Evolutionary conservation across 1,284 basidiomycete species (phyloP), one percentile per base, ranked within the genome.

Genomic region (Exsudoporus floridanus): DNA sequence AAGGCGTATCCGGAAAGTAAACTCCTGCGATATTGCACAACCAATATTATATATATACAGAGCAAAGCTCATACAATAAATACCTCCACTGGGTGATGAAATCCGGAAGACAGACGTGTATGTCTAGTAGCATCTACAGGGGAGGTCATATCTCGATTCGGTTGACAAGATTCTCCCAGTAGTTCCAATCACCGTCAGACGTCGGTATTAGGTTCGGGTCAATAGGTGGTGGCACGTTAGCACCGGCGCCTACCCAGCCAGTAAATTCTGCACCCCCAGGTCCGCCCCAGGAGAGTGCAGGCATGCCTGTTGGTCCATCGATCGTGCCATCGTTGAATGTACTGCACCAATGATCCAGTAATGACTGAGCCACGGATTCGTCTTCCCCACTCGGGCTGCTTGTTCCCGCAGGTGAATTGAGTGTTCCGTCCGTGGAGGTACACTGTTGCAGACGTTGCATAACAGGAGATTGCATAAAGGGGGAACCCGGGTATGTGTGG

Each of bases 271-370:
- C 73, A 50, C 78, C 74, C 14, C 80, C 79, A 5, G 79, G 76
- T 14, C 81, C 82, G 37, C 79, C 79, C 87, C 86, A 89, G 7
- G 83, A 78, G 54, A 84, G 73, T 13, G 74, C 75, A 37, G 78
- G 66, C 56, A 70, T 70, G 14, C 73, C 77, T 19, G 76, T 73
- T 16, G 77, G 69, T 30, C 78, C 75, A 61, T 88, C 86, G 14
- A 82, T 62, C 2, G 78, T 75, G 13, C 77, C 78, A 56, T 84
- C 85, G 63, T 80, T 87, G 58, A 90, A 81, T 18, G 84, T 82
- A 55, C 85, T 86, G 64, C 83, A 87, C 89, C 89, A 92, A 58
- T 90, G 84, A 64, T 92, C 88, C 45, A 92, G 73, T 51, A 92
- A 67, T 16, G 80, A 79, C 62, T 92, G 89, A 7, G 88, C 88